These are phyloP conservation scores for Posidonia oceanica DNA, from an alignment of 116 monocot genomes.

Conservation along the genomic window DNA sequence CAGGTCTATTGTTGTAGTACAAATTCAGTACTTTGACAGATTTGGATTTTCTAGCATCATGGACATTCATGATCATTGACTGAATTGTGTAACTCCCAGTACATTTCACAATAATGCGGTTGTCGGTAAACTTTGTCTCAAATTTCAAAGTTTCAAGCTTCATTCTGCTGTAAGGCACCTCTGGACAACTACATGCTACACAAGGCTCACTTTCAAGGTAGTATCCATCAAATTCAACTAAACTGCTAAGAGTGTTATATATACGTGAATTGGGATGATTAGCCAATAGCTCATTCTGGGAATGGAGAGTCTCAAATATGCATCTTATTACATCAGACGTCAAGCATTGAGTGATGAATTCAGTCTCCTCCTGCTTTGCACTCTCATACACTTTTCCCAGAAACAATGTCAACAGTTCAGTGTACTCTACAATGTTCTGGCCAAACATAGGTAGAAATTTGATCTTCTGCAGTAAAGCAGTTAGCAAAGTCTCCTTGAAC, in stretches of 20 bases:
- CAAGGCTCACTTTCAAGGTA: conserved; percentile 99
- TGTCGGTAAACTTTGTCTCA: conserved; percentile 96
- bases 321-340: conserved; percentile 57
- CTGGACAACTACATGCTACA: conserved; percentile 95
- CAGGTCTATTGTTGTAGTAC: conserved; percentile 92
- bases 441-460: conserved; percentile 78
- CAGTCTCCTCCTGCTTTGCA: conserved; percentile 45
- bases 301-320: conserved; percentile 88
- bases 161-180: conserved; percentile 83
- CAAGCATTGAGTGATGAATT: conserved; percentile 50
- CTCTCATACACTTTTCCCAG: conserved; percentile 58
- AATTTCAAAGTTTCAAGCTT: conserved; percentile 95
- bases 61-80: conserved; percentile 91
- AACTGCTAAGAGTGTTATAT: conserved; percentile 71
- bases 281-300: conserved; percentile 92
- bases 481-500: conserved; percentile 55
- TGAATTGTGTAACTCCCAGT: conserved; percentile 97
- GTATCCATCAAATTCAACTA: conserved; percentile 98
- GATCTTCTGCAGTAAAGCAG: conserved; percentile 56
- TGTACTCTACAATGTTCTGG: conserved; percentile 83
- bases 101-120: conserved; percentile 98
- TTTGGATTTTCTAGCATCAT: conserved; percentile 97
- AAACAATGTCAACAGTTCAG: conserved; percentile 66
- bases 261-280: conserved; percentile 99
- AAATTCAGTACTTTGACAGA: conserved; percentile 91